Evolutionary conservation across 345 rosid genomes (phyloP).

Genomic region (Citropsis articulata): DNA sequence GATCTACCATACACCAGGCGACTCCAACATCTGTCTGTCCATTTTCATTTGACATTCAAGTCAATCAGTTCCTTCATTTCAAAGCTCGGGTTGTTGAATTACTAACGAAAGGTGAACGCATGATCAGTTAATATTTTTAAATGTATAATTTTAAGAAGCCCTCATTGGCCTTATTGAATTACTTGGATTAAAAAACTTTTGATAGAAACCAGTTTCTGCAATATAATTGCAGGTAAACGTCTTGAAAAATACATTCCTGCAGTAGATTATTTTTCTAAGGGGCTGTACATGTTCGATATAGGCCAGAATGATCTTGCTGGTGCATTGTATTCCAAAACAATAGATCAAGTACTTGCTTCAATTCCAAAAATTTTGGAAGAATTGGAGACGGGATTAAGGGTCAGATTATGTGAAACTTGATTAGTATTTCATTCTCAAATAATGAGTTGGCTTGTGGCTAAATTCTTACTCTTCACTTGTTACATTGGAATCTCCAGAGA

Average conservation of each 20-base stretch:
- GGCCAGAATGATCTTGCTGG: slow-evolving; percentile 99
- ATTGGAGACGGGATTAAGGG: slow-evolving; percentile 77
- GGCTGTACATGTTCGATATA: slow-evolving; percentile 83
- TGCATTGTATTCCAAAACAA: slow-evolving; percentile 84
- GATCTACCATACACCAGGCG: slow-evolving; percentile 74
- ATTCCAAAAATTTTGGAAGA: slow-evolving; percentile 65
- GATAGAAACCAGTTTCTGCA: neutral
- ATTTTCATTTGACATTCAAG: slow-evolving; percentile 73
- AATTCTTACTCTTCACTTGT: neutral
- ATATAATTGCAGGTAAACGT: slow-evolving; percentile 46
- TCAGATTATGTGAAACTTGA: slow-evolving; percentile 12
- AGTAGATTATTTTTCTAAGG: slow-evolving; percentile 59
- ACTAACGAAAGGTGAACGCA: slow-evolving; percentile 45
- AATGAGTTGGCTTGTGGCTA: neutral
- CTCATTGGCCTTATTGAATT: neutral
- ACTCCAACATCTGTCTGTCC: slow-evolving; percentile 73
- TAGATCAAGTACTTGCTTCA: slow-evolving; percentile 74
- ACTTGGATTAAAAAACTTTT: neutral
- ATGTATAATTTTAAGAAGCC: neutral
- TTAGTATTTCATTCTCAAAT: neutral
- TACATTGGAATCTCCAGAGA: slow-evolving; percentile 32
- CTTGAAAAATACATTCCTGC: slow-evolving; percentile 59
- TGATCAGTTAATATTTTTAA: neutral
- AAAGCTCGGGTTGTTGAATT: slow-evolving; percentile 64
- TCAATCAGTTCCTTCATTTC: slow-evolving; percentile 78